Evolutionary conservation across 2,329 filamentous ascomycete species (phyloP).

Genomic region (Pyrenophora seminiperda): DNA sequence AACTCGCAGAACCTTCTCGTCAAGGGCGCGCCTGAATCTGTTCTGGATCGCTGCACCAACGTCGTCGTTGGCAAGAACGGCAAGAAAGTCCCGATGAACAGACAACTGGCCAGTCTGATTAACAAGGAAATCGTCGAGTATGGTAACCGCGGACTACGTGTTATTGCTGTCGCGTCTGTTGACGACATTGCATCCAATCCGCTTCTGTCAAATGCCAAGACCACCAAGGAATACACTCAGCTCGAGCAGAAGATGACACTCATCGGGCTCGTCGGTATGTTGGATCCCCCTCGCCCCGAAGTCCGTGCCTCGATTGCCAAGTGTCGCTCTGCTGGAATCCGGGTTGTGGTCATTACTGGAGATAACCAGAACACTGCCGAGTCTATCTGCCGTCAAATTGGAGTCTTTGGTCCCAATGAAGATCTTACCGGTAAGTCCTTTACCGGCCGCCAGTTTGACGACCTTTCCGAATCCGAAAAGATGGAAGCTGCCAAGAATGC

Average conservation of each 20-base stretch:
- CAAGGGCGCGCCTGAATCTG: constrained; percentile 93
- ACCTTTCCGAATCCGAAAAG: constrained; percentile 77
- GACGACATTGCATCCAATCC: constrained; percentile 75
- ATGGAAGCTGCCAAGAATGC: constrained; percentile 82
- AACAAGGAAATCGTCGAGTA: constrained; percentile 84
- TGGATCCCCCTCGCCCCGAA: constrained; percentile 93
- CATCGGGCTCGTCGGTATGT: constrained; percentile 91
- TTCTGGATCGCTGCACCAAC: constrained; percentile 89
- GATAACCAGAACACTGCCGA: constrained; percentile 98
- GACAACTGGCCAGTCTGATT: constrained; percentile 71
- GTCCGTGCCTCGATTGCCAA: constrained; percentile 83
- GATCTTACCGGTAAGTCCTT: constrained; percentile 90
- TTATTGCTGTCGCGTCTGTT: constrained; percentile 88
- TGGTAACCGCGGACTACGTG: constrained; percentile 87
- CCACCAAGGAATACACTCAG: constrained; percentile 79
- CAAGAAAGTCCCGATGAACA: constrained; percentile 73
- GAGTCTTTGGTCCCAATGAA: constrained; percentile 82
- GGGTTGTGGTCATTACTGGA: constrained; percentile 96
- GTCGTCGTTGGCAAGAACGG: constrained; percentile 78
- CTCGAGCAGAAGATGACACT: constrained; percentile 95
- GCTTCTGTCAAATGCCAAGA: constrained; percentile 75
- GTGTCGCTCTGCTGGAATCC: constrained; percentile 91
- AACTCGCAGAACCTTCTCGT: constrained; percentile 81
- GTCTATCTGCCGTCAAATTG: constrained; percentile 96
- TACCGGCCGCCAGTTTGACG: constrained; percentile 93